These are phyloP conservation scores for slime mould (Dictyostelium discoideum) DNA, from an alignment of 78 protist species.

Conservation along the genomic window DNA sequence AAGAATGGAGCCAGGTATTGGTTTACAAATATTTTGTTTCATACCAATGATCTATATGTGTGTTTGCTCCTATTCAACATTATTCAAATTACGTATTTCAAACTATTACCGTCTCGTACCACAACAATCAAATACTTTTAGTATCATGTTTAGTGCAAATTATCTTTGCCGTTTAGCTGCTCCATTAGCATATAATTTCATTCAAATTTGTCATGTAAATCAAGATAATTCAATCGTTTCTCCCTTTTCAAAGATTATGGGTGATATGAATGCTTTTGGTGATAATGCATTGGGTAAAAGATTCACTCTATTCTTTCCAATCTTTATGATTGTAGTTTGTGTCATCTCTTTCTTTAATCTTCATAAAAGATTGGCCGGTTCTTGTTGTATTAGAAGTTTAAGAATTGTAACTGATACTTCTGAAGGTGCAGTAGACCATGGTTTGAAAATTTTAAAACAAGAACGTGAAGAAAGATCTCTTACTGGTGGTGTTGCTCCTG, in stretches of 20 bases:
- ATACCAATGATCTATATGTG: constrained; percentile 75
- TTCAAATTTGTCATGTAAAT: constrained; percentile 36
- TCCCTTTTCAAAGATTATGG: constrained; percentile 26
- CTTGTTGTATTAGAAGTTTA: constrained; percentile 40
- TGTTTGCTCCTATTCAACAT: constrained; percentile 64
- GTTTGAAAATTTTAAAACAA: constrained; percentile 37
- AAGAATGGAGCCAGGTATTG: background rate
- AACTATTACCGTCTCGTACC: constrained; percentile 77
- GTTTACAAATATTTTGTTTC: constrained; percentile 70
- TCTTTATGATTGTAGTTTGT: constrained; percentile 45
- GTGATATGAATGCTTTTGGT: constrained; percentile 55
- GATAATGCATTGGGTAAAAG: constrained; percentile 16
- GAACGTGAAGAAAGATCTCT: constrained; percentile 31
- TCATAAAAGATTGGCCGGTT: constrained; percentile 42
- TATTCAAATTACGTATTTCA: constrained; percentile 70
- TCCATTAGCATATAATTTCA: constrained; percentile 56
- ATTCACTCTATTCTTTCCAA: constrained; percentile 43
- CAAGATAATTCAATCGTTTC: background rate
- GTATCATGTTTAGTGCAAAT: constrained; percentile 72
- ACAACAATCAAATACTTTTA: constrained; percentile 44
- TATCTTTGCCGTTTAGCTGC: constrained; percentile 66
- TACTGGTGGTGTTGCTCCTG: constrained; percentile 60
- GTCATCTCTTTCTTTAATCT: constrained; percentile 27
- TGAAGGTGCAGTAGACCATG: constrained; percentile 60
- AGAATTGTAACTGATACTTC: constrained; percentile 47